Percentiles rank a stretch among this genome's conserved stretches.
phyloP scores from a whole-genome alignment of 176 grass and related monocot genomes.

The Olyra latifolia region DNA sequence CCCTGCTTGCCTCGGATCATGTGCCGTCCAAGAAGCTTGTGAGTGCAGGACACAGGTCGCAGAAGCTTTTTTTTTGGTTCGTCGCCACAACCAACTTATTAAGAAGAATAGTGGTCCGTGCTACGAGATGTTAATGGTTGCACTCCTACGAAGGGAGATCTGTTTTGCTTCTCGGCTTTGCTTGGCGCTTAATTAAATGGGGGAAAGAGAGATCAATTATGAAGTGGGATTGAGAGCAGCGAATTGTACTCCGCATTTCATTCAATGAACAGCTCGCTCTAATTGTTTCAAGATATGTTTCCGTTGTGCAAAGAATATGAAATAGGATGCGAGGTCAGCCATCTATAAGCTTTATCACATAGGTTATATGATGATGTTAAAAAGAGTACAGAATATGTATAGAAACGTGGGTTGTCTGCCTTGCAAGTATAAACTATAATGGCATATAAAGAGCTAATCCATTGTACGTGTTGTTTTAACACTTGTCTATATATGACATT shows the following conservation, averaged over 20 bases:
- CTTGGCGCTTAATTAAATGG: background rate
- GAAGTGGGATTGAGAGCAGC: background rate
- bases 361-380: too few relatives aligned
- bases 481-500: too few relatives aligned
- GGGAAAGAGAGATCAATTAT: background rate
- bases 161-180: background rate
- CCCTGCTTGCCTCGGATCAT: conserved; percentile 39
- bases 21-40: conserved; percentile 11
- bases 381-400: too few relatives aligned
- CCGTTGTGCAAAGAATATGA: background rate
- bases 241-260: background rate
- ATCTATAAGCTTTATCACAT: too few relatives aligned
- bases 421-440: too few relatives aligned
- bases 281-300: background rate
- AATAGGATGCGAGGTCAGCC: background rate
- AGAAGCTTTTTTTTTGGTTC: background rate
- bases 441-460: too few relatives aligned
- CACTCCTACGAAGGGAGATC: background rate
- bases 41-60: background rate
- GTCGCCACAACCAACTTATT: background rate
- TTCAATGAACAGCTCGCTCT: background rate
- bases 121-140: background rate
- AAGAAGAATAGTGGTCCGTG: conserved; percentile 4
- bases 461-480: too few relatives aligned
- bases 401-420: too few relatives aligned